phyloP scores from a whole-genome alignment of 1,139 yeast genomes.

The Protomyces pachydermus region DNA sequence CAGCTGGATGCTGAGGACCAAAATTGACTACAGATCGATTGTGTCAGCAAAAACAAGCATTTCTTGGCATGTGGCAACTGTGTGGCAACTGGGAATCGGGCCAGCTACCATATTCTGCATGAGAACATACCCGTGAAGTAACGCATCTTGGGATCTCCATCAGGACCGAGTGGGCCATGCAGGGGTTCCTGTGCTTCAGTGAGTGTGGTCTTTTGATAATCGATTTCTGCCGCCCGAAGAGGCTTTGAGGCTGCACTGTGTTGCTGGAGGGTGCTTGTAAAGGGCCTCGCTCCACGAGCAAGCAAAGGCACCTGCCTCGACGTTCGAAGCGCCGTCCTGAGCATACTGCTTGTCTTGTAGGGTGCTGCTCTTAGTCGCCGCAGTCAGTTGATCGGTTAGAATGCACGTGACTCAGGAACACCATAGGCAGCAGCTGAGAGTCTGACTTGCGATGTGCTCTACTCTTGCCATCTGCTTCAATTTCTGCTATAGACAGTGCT shows the following conservation, averaged over 20 bases:
- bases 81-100: too few relatives aligned
- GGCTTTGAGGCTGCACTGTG: conserved; percentile 25
- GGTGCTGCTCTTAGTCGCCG: neutral
- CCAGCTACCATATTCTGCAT: too few relatives aligned
- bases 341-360: neutral
- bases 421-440: too few relatives aligned
- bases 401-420: too few relatives aligned
- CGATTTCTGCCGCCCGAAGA: conserved; percentile 9
- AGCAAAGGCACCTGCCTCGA: neutral
- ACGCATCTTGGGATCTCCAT: conserved; percentile 26
- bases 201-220: conserved; percentile 15
- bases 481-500: neutral
- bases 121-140: conserved; percentile 16
- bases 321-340: neutral
- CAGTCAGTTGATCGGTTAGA: neutral
- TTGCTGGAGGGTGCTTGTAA: neutral
- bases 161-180: conserved; percentile 14
- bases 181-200: conserved; percentile 20
- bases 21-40: conserved; percentile 71
- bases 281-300: neutral
- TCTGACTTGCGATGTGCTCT: too few relatives aligned
- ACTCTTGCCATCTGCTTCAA: too few relatives aligned
- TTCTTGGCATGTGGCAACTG: neutral
- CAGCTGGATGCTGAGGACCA: conserved; percentile 95
- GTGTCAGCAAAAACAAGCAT: conserved; percentile 55